Evolutionary conservation across 352 stramenopile species (phyloP).

Genomic region (Globisporangium middletonii): DNA sequence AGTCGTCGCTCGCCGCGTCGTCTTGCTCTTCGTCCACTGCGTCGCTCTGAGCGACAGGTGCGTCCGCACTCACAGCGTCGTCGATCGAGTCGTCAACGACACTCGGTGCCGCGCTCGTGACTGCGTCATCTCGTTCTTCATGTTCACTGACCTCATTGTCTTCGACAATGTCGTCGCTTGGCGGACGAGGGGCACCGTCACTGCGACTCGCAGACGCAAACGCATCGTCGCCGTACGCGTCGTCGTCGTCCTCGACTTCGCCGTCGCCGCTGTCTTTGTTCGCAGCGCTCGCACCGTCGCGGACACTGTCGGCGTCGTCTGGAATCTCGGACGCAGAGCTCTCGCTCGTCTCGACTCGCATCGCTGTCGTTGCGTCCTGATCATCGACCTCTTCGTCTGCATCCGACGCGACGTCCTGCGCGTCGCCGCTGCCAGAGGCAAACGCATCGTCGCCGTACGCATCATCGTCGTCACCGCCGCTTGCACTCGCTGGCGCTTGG

Average conservation of each 20-base stretch:
- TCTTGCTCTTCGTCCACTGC: slow-evolving; percentile 4
- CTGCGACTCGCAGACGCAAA: background rate
- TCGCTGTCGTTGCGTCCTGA: background rate
- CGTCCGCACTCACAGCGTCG: background rate
- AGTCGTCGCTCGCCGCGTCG: background rate
- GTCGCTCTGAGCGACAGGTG: too few relatives aligned
- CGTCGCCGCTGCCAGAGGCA: slow-evolving; percentile 3
- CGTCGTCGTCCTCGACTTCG: background rate
- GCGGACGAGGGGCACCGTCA: background rate
- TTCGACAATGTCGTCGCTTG: background rate
- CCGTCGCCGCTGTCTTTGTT: background rate
- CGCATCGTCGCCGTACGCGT: background rate
- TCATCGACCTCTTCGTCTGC: background rate
- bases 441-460: slow-evolving; percentile 11
- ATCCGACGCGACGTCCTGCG: background rate
- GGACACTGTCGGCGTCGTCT: background rate
- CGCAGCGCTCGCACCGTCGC: background rate
- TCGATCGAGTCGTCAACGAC: background rate
- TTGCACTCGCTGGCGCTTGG: too few relatives aligned
- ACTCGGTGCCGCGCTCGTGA: background rate
- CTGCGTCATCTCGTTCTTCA: background rate
- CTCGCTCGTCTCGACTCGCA: too few relatives aligned
- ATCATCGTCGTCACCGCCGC: background rate
- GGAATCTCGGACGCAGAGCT: too few relatives aligned
- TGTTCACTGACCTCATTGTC: background rate